A percentile compares a stretch with the other conserved stretches of the same genome.
phyloP scores from a whole-genome alignment of 495 filamentous ascomycete genomes.

The Usnea hakonensis region DNA sequence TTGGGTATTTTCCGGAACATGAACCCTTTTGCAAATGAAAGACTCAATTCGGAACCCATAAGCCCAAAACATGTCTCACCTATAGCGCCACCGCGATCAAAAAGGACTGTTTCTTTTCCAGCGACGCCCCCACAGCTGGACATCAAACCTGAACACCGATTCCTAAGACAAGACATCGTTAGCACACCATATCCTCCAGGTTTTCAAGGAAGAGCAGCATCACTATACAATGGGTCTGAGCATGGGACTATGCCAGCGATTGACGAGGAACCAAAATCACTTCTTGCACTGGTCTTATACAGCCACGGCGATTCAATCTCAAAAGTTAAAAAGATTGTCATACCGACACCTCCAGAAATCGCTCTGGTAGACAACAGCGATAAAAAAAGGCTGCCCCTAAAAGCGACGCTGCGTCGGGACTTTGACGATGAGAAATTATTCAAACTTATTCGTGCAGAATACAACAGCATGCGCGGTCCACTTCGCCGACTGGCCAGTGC shows the following conservation, averaged over 20 bases:
- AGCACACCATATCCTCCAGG: slow-evolving; percentile 26
- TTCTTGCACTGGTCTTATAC: slow-evolving; percentile 17
- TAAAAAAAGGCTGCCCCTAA: slow-evolving; percentile 3
- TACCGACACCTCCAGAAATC: slow-evolving; percentile 10
- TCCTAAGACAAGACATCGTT: slow-evolving; percentile 21
- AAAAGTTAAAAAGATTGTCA: slow-evolving; percentile 14
- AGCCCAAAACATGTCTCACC: slow-evolving; percentile 3
- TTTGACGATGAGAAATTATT: slow-evolving; percentile 28
- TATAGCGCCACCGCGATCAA: background rate
- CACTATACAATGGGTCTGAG: background rate
- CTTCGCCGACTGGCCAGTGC: slow-evolving; percentile 14
- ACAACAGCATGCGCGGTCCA: slow-evolving; percentile 15
- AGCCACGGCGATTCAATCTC: slow-evolving; percentile 14
- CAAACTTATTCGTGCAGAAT: slow-evolving; percentile 17
- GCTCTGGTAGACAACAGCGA: slow-evolving; percentile 2
- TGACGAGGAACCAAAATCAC: slow-evolving; percentile 1
- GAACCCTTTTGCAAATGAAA: slow-evolving; percentile 6
- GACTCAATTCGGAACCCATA: background rate
- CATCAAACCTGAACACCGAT: slow-evolving; percentile 3
- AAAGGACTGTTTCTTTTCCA: slow-evolving; percentile 20
- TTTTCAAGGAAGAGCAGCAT: background rate
- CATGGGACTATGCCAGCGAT: background rate
- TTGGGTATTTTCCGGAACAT: background rate
- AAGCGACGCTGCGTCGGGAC: slow-evolving; percentile 1
- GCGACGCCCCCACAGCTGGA: slow-evolving; percentile 12